Conservation (phyloP, 2,329 filamentous ascomycete genomes). For the Teratosphaeria gauchensis region DNA sequence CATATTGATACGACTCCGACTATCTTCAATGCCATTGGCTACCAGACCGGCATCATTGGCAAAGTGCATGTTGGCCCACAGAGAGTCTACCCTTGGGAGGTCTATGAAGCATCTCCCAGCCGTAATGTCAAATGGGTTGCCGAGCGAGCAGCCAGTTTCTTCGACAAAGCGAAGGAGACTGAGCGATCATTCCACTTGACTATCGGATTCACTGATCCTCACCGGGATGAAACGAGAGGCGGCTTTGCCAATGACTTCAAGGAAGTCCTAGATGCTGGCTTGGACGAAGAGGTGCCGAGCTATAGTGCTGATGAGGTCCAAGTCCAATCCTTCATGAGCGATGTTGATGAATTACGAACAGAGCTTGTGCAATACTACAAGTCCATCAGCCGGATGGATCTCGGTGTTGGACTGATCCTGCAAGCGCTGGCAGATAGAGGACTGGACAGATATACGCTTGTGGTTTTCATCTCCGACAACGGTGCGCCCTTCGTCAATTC, state of each 20-base stretch:
- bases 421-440: slow-evolving; percentile 25
- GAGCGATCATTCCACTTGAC: slow-evolving; percentile 37
- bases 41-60: slow-evolving; percentile 39
- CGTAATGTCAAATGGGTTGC: slow-evolving; percentile 36
- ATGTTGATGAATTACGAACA: slow-evolving; percentile 13
- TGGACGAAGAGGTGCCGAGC: slow-evolving; percentile 7
- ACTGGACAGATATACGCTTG: slow-evolving; percentile 30
- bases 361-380: slow-evolving; percentile 35
- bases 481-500: slow-evolving; percentile 43
- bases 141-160: slow-evolving; percentile 30
- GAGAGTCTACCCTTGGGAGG: slow-evolving; percentile 34
- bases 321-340: slow-evolving; percentile 24
- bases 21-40: slow-evolving; percentile 31
- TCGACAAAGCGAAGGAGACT: slow-evolving; percentile 25
- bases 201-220: slow-evolving; percentile 39
- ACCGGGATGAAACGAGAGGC: slow-evolving; percentile 32
- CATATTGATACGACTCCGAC: slow-evolving; percentile 34
- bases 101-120: slow-evolving; percentile 31
- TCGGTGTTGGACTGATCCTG: slow-evolving; percentile 34
- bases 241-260: slow-evolving; percentile 37
- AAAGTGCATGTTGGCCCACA: slow-evolving; percentile 41
- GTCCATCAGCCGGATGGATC: slow-evolving; percentile 34
- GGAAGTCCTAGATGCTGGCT: slow-evolving; percentile 8
- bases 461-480: slow-evolving; percentile 42
- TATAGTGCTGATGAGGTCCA: slow-evolving; percentile 26